Evolutionary conservation across 331 rosid species (phyloP).

Genomic region (Saraca asoca): DNA sequence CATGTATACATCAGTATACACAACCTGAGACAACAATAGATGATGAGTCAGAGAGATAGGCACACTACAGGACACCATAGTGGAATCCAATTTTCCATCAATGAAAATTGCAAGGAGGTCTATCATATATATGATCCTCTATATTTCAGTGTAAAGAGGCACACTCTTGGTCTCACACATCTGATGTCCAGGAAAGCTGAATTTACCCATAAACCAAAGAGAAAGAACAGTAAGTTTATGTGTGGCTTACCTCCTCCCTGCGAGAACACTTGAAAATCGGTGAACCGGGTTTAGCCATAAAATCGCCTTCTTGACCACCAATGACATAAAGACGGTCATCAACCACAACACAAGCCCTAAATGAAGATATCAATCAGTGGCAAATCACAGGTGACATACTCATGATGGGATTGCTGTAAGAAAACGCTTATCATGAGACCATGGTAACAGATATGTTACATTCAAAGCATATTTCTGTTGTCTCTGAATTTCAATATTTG

Average conservation of each 20-base stretch:
- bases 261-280: slow-evolving; percentile 96
- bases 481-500: slow-evolving; percentile 10
- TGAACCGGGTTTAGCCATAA: slow-evolving; percentile 98
- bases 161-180: background rate
- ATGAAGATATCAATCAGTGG: slow-evolving; percentile 22
- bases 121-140: background rate
- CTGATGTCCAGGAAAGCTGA: slow-evolving; percentile 12
- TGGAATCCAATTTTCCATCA: background rate
- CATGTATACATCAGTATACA: slow-evolving; percentile 76
- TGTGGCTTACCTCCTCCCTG: slow-evolving; percentile 66
- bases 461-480: slow-evolving; percentile 4
- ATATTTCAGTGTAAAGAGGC: background rate
- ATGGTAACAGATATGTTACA: slow-evolving; percentile 2
- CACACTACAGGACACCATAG: background rate
- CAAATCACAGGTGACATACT: slow-evolving; percentile 14
- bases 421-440: slow-evolving; percentile 26
- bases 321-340: slow-evolving; percentile 79
- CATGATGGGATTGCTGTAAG: slow-evolving; percentile 29
- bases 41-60: background rate
- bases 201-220: slow-evolving; percentile 18
- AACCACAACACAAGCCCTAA: slow-evolving; percentile 79
- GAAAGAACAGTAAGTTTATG: slow-evolving; percentile 8
- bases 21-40: slow-evolving; percentile 62
- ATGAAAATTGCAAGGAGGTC: background rate
- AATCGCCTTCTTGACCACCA: slow-evolving; percentile 99